Percentiles rank a stretch among this genome's conserved stretches.
These are phyloP conservation scores for Voacanga thouarsii DNA, from an alignment of 257 asterid species.

Conservation along the genomic window DNA sequence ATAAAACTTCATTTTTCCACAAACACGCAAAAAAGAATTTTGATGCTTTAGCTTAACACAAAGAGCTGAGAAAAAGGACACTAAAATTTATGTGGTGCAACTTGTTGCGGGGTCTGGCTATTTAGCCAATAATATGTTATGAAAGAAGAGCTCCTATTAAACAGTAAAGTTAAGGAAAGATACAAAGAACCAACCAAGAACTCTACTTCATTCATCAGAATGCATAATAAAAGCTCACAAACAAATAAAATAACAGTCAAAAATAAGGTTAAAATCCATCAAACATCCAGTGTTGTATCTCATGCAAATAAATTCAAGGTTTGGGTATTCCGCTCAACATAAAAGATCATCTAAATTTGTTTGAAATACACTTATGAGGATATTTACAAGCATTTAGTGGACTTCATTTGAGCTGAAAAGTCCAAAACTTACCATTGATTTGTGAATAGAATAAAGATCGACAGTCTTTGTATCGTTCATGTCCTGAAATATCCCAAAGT, in stretches of 20 bases:
- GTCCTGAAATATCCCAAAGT: constrained; percentile 98
- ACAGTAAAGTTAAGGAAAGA: background rate
- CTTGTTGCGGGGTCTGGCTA: background rate
- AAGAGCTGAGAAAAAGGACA: background rate
- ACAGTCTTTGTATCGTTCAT: constrained; percentile 89
- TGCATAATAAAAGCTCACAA: background rate
- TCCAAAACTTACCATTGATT: constrained; percentile 65
- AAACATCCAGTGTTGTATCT: background rate
- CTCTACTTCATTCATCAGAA: background rate
- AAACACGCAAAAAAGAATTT: background rate
- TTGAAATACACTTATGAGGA: background rate
- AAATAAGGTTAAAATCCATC: background rate
- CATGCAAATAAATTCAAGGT: background rate
- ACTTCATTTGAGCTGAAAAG: constrained; percentile 13
- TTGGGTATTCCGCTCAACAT: background rate
- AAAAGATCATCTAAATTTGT: constrained; percentile 1
- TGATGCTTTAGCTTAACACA: background rate
- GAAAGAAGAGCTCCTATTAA: background rate
- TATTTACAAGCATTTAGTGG: background rate
- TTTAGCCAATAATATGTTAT: background rate
- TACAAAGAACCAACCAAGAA: background rate
- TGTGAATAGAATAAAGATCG: constrained; percentile 92
- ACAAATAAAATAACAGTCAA: background rate
- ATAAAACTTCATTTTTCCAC: background rate
- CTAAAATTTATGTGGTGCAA: background rate